A percentile compares a stretch with the other conserved stretches of the same genome.
Conservation (phyloP, 2,329 filamentous ascomycete species). For the Calonectria hawksworthii region DNA sequence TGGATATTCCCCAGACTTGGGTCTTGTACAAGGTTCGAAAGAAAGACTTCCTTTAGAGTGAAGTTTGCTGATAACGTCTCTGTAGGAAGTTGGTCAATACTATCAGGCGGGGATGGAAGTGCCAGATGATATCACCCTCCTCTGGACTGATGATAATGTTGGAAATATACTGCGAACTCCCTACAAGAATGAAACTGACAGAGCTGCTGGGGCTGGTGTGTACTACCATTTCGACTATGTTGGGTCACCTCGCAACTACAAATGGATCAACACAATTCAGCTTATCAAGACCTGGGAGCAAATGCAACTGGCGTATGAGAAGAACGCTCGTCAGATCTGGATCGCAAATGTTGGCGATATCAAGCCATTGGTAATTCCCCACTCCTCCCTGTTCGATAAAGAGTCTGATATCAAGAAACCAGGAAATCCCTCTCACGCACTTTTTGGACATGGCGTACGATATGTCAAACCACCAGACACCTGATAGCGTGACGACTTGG, state of each 20-base stretch:
- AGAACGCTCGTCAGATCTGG: slow-evolving; percentile 68
- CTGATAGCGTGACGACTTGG: not conserved
- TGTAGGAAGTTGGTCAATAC: slow-evolving; percentile 68
- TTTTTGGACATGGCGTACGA: not conserved
- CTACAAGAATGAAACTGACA: slow-evolving; percentile 43
- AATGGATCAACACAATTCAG: slow-evolving; percentile 68
- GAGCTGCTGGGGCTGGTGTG: not conserved
- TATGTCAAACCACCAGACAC: not conserved
- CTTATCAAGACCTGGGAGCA: slow-evolving; percentile 39
- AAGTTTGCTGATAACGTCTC: not conserved
- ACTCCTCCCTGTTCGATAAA: not conserved
- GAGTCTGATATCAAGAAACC: not conserved
- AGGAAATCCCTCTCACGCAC: not conserved
- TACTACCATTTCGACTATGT: slow-evolving; percentile 73
- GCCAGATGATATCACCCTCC: slow-evolving; percentile 72
- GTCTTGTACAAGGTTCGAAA: not conserved
- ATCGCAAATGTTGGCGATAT: slow-evolving; percentile 75
- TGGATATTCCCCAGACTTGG: not conserved
- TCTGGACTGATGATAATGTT: slow-evolving; percentile 76
- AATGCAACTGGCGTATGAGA: slow-evolving; percentile 57
- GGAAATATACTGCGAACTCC: slow-evolving; percentile 72
- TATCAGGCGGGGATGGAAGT: slow-evolving; percentile 75
- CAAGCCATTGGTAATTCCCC: slow-evolving; percentile 57
- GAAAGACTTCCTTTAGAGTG: not conserved
- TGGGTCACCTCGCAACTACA: slow-evolving; percentile 71